phyloP scores from a whole-genome alignment of 2,329 filamentous ascomycete species.

The Didymellaceae sp. region DNA sequence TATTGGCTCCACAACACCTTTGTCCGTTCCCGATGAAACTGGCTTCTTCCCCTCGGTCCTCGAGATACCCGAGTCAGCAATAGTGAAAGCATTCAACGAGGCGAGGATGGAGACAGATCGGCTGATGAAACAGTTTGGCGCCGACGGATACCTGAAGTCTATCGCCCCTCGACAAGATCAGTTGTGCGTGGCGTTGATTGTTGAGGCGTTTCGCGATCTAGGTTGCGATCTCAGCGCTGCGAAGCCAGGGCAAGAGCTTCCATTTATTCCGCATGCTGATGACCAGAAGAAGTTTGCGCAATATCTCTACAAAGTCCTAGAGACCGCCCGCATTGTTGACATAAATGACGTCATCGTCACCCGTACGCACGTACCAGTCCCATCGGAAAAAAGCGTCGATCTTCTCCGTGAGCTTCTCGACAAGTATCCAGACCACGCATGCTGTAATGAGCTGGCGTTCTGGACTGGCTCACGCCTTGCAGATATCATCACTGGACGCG shows the following conservation, averaged over 20 bases:
- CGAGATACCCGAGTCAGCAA: neutral
- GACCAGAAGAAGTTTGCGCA: conserved; percentile 23
- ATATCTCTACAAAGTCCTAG: conserved; percentile 26
- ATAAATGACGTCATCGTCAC: neutral
- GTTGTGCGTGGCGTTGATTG: conserved; percentile 31
- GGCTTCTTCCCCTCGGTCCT: neutral
- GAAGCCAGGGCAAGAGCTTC: conserved; percentile 9
- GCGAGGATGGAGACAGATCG: conserved; percentile 1
- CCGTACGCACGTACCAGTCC: conserved; percentile 4
- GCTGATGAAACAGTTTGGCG: conserved; percentile 5
- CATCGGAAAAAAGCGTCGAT: neutral
- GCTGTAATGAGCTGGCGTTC: conserved; percentile 40
- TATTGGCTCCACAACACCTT: neutral
- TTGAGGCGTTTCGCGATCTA: conserved; percentile 36
- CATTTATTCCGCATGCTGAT: conserved; percentile 5
- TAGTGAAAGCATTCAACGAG: neutral
- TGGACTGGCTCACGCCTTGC: conserved; percentile 46
- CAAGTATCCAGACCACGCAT: conserved; percentile 42
- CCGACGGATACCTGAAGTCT: neutral
- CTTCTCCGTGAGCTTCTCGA: conserved; percentile 36
- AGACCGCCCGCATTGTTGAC: conserved; percentile 15
- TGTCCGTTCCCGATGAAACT: neutral
- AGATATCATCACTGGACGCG: conserved; percentile 43
- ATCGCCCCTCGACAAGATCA: conserved; percentile 29
- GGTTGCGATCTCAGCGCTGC: conserved; percentile 21